These are phyloP conservation scores for Wallacemonas sp. DNA, from an alignment of 208 protist species.

Conservation along the genomic window DNA sequence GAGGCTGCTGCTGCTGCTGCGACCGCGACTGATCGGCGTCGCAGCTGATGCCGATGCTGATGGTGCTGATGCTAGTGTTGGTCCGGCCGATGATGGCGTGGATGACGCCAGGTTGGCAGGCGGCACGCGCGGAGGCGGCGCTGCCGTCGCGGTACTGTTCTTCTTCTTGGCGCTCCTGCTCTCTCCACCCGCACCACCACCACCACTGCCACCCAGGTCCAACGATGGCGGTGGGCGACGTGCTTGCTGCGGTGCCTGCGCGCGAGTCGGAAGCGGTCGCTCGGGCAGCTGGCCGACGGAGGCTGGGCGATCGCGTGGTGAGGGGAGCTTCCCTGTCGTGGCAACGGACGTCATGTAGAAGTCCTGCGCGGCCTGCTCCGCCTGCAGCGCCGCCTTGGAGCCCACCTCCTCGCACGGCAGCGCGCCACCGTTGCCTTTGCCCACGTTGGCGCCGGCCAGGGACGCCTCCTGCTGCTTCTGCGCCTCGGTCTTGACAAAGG, in stretches of 20 bases:
- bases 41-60: neutral
- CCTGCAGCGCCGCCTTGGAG: constrained; percentile 40
- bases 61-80: neutral
- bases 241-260: neutral
- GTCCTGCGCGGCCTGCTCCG: constrained; percentile 45
- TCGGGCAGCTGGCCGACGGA: constrained; percentile 13
- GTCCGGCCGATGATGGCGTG: neutral
- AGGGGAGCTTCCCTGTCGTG: constrained; percentile 65
- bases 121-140: neutral
- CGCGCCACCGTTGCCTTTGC: constrained; percentile 9
- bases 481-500: constrained; percentile 64
- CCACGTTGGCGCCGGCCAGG: constrained; percentile 7
- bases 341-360: constrained; percentile 58
- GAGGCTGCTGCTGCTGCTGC: neutral
- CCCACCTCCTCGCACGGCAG: constrained; percentile 69
- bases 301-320: constrained; percentile 21
- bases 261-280: constrained; percentile 1
- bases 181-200: too few relatives aligned
- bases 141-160: neutral
- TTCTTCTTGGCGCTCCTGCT: neutral
- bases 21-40: neutral
- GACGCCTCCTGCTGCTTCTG: constrained; percentile 28
- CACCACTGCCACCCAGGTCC: neutral
- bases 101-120: neutral
- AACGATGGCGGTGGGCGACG: constrained; percentile 2